Evolutionary conservation across 176 grass and related monocot genomes (phyloP).

Genomic region (Phoenix roebelenii): DNA sequence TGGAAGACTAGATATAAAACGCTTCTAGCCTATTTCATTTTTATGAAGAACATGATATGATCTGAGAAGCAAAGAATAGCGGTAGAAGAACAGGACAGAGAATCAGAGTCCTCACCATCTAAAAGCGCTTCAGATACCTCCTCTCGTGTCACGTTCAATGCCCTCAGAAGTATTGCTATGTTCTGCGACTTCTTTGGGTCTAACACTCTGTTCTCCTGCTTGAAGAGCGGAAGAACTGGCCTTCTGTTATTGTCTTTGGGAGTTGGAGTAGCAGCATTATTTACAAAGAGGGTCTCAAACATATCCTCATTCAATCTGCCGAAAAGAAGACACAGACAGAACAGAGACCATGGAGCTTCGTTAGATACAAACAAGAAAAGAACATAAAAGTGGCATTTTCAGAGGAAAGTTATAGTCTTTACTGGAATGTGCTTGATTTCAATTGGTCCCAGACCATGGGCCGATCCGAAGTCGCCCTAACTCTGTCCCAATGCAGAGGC

Average conservation of each 20-base stretch:
- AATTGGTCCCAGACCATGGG: constrained; percentile 98
- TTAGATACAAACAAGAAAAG: not conserved
- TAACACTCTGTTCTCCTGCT: constrained; percentile 94
- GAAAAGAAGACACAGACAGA: not conserved
- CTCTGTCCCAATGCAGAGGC: constrained; percentile 99
- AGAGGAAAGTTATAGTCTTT: constrained; percentile 19
- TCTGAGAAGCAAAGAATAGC: too few species aligned
- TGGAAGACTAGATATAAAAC: too few species aligned
- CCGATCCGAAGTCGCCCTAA: constrained; percentile 79
- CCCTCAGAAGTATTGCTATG: constrained; percentile 86
- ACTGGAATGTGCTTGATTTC: constrained; percentile 99
- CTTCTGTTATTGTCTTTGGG: constrained; percentile 54
- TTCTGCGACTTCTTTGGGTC: constrained; percentile 99
- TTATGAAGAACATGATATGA: too few species aligned
- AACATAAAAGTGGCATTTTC: not conserved
- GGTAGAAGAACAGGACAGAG: too few species aligned
- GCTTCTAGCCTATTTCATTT: too few species aligned
- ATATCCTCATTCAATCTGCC: constrained; percentile 90
- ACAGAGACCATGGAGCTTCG: too few species aligned
- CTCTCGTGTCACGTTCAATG: constrained; percentile 85
- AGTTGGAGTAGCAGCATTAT: constrained; percentile 39
- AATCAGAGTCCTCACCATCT: constrained; percentile 48
- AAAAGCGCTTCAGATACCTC: constrained; percentile 82
- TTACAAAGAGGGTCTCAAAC: constrained; percentile 91
- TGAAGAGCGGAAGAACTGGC: constrained; percentile 27